Conservation (phyloP, 148 eudicot species). For the Bassia scoparia region DNA sequence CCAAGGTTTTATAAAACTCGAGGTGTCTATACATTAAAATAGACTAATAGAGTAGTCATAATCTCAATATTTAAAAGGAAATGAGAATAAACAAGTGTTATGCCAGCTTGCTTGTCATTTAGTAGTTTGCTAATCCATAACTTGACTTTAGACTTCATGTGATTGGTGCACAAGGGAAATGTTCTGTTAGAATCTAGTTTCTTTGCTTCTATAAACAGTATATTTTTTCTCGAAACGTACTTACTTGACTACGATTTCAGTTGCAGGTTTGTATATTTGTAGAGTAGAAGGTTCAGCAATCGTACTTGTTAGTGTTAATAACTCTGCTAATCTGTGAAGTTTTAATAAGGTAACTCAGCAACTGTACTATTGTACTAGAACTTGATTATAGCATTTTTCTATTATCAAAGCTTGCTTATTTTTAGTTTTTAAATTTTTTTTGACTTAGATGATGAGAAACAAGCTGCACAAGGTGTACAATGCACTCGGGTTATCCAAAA, state of each 20-base stretch:
- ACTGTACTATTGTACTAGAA: background rate
- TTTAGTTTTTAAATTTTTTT: background rate
- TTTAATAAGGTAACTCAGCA: conserved; percentile 18
- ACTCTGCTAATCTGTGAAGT: background rate
- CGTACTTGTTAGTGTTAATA: conserved; percentile 7
- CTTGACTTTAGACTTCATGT: background rate
- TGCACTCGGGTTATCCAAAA: conserved; percentile 33
- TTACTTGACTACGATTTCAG: conserved; percentile 9
- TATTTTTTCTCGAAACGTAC: conserved; percentile 5
- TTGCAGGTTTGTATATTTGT: conserved; percentile 19
- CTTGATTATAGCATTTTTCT: too few relatives aligned
- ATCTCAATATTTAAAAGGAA: background rate
- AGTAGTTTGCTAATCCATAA: conserved; percentile 9
- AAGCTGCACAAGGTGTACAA: conserved; percentile 24
- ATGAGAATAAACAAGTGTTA: background rate
- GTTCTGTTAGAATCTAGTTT: conserved; percentile 17
- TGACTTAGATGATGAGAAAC: conserved; percentile 31
- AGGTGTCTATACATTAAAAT: background rate
- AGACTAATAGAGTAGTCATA: conserved; percentile 16
- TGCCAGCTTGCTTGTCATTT: conserved; percentile 12
- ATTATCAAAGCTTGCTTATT: background rate
- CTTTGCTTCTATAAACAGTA: conserved; percentile 1
- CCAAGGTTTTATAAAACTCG: background rate
- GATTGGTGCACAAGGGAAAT: conserved; percentile 5
- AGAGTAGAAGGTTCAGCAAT: conserved; percentile 5